Evolutionary conservation across 192 early-diverging fungal genomes (phyloP).

Genomic region (Coemansia sp.): DNA sequence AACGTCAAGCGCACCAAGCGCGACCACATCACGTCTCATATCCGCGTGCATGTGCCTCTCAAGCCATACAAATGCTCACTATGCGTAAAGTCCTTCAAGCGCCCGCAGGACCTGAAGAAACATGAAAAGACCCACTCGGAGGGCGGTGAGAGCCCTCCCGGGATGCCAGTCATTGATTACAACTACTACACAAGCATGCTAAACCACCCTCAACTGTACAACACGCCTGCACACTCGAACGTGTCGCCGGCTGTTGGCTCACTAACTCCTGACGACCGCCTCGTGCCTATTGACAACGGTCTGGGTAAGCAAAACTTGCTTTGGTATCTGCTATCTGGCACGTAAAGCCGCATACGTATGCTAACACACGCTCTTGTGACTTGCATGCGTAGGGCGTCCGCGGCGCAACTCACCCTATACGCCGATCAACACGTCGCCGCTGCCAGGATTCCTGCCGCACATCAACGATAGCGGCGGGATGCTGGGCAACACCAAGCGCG

Average conservation of each 20-base stretch:
- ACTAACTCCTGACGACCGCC: conserved; percentile 35
- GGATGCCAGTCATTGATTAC: conserved; percentile 30
- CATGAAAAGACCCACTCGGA: conserved; percentile 82
- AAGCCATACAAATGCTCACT: conserved; percentile 86
- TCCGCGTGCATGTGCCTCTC: conserved; percentile 88
- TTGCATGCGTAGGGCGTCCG: conserved; percentile 11
- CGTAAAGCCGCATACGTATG: background rate
- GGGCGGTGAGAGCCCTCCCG: conserved; percentile 17
- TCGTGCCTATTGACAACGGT: conserved; percentile 21
- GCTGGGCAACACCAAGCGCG: conserved; percentile 29
- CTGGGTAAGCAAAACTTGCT: conserved; percentile 5
- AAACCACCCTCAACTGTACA: conserved; percentile 2
- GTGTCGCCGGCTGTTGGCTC: conserved; percentile 39
- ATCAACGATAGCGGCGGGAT: conserved; percentile 12
- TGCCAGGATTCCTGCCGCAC: conserved; percentile 40
- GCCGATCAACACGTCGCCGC: conserved; percentile 29
- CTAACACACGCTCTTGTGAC: background rate
- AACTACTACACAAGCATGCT: conserved; percentile 20
- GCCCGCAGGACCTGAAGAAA: conserved; percentile 95
- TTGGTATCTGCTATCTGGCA: background rate
- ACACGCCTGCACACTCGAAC: conserved; percentile 31
- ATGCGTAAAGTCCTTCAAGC: conserved; percentile 85
- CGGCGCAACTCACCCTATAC: conserved; percentile 44
- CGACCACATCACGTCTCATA: conserved; percentile 97
- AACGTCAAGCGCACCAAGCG: conserved; percentile 71